Percentiles rank a stretch among this genome's conserved stretches.
Evolutionary conservation across 371 early-diverging fungal genomes (phyloP).

Genomic region (Spraguea lophii): DNA sequence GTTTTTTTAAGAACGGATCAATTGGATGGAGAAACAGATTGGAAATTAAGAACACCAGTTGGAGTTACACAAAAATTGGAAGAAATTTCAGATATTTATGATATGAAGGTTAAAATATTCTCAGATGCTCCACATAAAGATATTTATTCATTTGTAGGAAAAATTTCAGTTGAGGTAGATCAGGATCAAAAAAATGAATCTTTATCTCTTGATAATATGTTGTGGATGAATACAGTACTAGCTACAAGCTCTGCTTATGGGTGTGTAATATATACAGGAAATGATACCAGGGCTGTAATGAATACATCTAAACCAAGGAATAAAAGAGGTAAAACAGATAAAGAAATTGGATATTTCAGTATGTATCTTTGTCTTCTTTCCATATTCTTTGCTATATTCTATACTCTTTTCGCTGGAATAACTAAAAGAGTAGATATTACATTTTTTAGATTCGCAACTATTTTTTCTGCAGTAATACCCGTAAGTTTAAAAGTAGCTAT

Average conservation of each 20-base stretch:
- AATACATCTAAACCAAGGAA: slow-evolving; percentile 79
- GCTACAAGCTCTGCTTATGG: slow-evolving; percentile 75
- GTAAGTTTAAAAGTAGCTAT: slow-evolving; percentile 81
- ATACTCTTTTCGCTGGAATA: slow-evolving; percentile 72
- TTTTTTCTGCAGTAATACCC: slow-evolving; percentile 89
- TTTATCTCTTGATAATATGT: slow-evolving; percentile 67
- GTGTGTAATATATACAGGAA: slow-evolving; percentile 81
- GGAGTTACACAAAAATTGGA: neutral
- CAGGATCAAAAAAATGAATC: slow-evolving; percentile 31
- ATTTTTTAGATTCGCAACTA: slow-evolving; percentile 71
- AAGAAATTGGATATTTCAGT: slow-evolving; percentile 70
- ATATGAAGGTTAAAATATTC: neutral
- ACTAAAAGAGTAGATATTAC: slow-evolving; percentile 66
- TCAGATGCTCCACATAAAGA: slow-evolving; percentile 82
- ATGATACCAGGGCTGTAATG: slow-evolving; percentile 82
- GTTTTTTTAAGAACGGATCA: slow-evolving; percentile 95
- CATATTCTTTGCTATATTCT: slow-evolving; percentile 50
- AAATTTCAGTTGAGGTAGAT: slow-evolving; percentile 43
- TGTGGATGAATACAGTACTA: slow-evolving; percentile 90
- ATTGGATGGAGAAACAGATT: slow-evolving; percentile 95
- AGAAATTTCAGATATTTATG: neutral
- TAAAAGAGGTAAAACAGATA: slow-evolving; percentile 78
- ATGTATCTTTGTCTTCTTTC: slow-evolving; percentile 44
- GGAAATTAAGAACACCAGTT: slow-evolving; percentile 57
- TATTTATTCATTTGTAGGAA: slow-evolving; percentile 77